Base-by-base conservation (phyloP, 129 eudicot genomes). In the Chrysanthemum seticuspe region DNA sequence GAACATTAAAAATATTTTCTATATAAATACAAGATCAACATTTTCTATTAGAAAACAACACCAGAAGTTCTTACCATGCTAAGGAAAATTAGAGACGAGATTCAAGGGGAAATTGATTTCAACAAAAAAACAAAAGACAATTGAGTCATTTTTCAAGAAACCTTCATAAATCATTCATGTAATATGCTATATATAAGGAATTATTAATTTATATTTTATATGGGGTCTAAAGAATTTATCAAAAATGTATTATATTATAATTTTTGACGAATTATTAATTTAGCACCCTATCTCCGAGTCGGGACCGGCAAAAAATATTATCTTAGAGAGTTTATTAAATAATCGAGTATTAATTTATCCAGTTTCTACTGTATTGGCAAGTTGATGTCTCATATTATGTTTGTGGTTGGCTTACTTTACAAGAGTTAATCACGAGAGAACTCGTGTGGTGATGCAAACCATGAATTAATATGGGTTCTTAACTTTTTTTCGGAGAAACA, bases 251-350 rank as follows among this genome's bases (percentile, higher is more conserved):
- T 19, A 19, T 19, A 19, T 19, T 19, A 19, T 19, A 19, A 19
- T 19, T 19, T 19, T 19, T 19, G 21, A 19, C 58, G 47, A 72
- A 72, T 60, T 72, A 72, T 59, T 59, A 72, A 72, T 72, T 72
- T 59, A 71, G 75, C 65, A 71, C 34, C 51, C 64, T 55, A 55
- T 54, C 71, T 36, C 71, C 36, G 71, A 66, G 56, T 66, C 56
- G 71, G 71, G 56, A 66, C 71, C 34, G 71, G 56, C 71, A 67
- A 68, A 76, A 76, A 76, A 67, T 76, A 76, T 76, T 76, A 76
- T 76, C 68, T 76, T 76, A 67, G 60, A 76, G 80, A 78, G 82
- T 78, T 78, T 78, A 78, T 78, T 78, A 78, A 71, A 71, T 78
- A 78, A 71, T 64, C 74, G 73, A 72, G 77, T 71, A 68, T 71